Base-by-base conservation (phyloP, 139 green algal genomes). In the Coelastrella sp. region DNA sequence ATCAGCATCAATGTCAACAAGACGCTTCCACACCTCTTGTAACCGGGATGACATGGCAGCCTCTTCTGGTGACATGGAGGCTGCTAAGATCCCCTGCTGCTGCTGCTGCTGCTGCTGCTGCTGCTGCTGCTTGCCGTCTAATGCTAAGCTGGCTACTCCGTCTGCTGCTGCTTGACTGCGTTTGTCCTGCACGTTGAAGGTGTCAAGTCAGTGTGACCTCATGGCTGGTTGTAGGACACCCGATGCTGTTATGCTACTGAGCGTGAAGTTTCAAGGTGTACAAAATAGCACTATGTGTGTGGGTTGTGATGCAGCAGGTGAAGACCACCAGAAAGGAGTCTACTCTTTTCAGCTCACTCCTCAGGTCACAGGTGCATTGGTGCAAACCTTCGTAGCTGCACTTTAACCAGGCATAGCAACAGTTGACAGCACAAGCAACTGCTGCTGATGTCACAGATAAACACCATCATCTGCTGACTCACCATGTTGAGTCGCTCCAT, bases 1-100 rank as follows among this genome's bases (percentile, higher is more conserved):
- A 63, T 94, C 89, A 3, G 94, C 94, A 50, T 98, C 96, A 57
- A 98, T 98, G 75, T 97, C 94, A n/a, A 93, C 83, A 48, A 98
- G 88, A 11, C 94, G 91, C 74, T 91, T 86, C 79, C 92, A 93
- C 17, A 98, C 89, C 69, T 67, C 81, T 25, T 88, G 81, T 86
- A 97, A 75, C 3, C 90, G 87, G 27, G 64, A 59, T 15, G 87
- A 68, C 19, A 21, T 9, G 6, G 75, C 75, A 37, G 75, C 75
- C 19, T 82, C 75, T n/a, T 82, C 30, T 8, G 75, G 51, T 15
- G 35, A 71, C 2, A 51, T 23, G 2, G 35, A 15, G 30, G n/a
- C 17, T 53, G 19, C 38, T 30, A 6, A 30, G 53, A 5, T 63
- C 32, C 57, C 40, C 63, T 57, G 57, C 78, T 30, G 64, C 74